Evolutionary conservation across 139 green algal genomes (phyloP), one percentile per base, ranked within the genome.

Genomic region (Coelastrella sp.): DNA sequence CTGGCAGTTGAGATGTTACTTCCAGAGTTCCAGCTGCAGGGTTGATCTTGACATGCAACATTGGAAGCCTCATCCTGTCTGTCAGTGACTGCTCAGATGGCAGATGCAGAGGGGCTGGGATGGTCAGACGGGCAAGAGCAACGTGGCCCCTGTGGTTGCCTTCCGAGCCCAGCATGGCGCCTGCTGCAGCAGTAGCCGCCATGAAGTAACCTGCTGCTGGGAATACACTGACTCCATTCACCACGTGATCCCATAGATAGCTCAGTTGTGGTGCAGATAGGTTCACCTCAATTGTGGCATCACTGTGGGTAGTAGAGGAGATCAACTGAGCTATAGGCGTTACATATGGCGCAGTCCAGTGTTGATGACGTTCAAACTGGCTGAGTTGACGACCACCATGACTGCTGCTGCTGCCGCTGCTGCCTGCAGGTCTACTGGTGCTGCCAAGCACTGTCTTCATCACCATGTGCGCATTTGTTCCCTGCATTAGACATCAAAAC

Each of bases 171-270:
- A 51, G 35, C 45, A 90, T 43, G 41, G 85, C 27, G 3, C 40
- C 38, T 7, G 66, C 81, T 1, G 92, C 88, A 2, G 82, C 85
- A 67, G 86, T 86, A 45, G 92, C 91, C 82, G 90, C 85, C 72
- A 92, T 89, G 67, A 95, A 59, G 5, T 91, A 88, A 41, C 67
- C 88, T 63, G 89, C 92, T 0, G 53, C 88, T 3, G 84, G 84
- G 37, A 91, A 77, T 4, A 91, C 35, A 4, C 37, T 53, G 38
- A 78, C 85, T n/a, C 87, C 81, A 0, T 35, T 30, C 1, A 93
- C 79, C 23, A 69, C 21, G 38, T 94, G 86, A 21, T 91, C 66
- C 83, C 83, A 90, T n/a, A 95, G 59, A 43, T 88, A 89, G 3
- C 82, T 76, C 51, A 91, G 75, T 17, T 74, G 59, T 0, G 60